These are phyloP conservation scores for Lipomyces chichibuensis DNA, from an alignment of 805 yeast genomes.

Conservation along the genomic window DNA sequence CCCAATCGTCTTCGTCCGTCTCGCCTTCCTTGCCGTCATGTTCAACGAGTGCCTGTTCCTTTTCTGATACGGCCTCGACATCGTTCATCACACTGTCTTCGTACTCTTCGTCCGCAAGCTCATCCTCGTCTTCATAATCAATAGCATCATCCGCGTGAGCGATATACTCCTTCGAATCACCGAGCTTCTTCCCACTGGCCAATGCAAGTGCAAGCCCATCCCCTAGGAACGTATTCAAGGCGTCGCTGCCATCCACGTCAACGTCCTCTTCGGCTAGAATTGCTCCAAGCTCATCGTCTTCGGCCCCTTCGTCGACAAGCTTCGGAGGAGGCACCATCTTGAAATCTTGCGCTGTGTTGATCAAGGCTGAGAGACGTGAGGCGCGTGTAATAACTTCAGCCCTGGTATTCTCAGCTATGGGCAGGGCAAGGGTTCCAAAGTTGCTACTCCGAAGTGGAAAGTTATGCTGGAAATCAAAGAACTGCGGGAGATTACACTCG, in stretches of 20 bases:
- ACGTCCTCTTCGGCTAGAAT: slow-evolving; percentile 24
- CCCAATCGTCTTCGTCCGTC: slow-evolving; percentile 50
- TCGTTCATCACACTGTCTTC: slow-evolving; percentile 39
- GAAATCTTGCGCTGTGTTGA: not conserved
- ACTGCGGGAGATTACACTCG: no score
- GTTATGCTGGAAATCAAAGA: not conserved
- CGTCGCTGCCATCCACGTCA: slow-evolving; percentile 22
- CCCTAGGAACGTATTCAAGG: slow-evolving; percentile 4
- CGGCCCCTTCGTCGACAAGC: slow-evolving; percentile 1
- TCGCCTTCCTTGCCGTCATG: slow-evolving; percentile 45
- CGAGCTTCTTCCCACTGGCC: slow-evolving; percentile 2
- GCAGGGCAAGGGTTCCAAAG: not conserved
- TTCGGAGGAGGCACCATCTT: not conserved
- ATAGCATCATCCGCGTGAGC: slow-evolving; percentile 86
- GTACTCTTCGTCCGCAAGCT: slow-evolving; percentile 84
- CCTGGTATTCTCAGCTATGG: no score
- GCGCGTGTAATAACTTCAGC: no score
- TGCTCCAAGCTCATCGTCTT: slow-evolving; percentile 24
- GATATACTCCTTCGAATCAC: slow-evolving; percentile 14
- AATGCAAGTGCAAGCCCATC: slow-evolving; percentile 5
- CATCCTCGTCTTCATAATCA: slow-evolving; percentile 93
- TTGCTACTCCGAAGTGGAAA: not conserved
- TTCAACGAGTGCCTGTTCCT: slow-evolving; percentile 42
- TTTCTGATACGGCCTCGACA: slow-evolving; percentile 35
- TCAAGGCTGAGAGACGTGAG: not conserved